These are phyloP conservation scores for Monotropa hypopitys DNA, from an alignment of 179 eudicot genomes.

Conservation along the genomic window DNA sequence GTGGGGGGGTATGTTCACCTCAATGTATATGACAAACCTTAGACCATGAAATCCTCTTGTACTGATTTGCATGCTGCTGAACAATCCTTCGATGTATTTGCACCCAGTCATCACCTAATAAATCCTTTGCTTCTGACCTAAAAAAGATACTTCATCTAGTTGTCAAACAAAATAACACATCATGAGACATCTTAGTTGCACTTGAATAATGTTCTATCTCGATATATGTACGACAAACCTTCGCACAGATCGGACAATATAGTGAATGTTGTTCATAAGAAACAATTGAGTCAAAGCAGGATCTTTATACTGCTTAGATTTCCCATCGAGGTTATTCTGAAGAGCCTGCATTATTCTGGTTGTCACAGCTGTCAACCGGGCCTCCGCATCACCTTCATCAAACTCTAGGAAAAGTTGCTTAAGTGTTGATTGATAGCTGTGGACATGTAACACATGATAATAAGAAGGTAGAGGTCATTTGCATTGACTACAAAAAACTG, in stretches of 20 bases:
- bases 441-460: not conserved
- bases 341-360: conserved; percentile 75
- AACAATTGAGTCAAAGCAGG: conserved; percentile 70
- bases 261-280: conserved; percentile 91
- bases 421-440: conserved; percentile 76
- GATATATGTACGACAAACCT: conserved; percentile 34
- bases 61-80: conserved; percentile 90
- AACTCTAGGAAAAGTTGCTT: conserved; percentile 68
- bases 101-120: conserved; percentile 94
- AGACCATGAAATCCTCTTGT: conserved; percentile 82
- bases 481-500: not conserved
- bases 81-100: conserved; percentile 79
- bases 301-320: conserved; percentile 85
- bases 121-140: conserved; percentile 88
- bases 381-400: conserved; percentile 33
- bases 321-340: conserved; percentile 66
- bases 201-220: not conserved
- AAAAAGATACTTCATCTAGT: not conserved
- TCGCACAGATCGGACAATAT: conserved; percentile 82
- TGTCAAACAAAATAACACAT: not conserved
- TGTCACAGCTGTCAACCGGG: conserved; percentile 51
- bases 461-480: not conserved
- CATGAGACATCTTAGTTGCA: not conserved
- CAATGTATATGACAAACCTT: conserved; percentile 36
- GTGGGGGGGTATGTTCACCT: not conserved